phyloP scores from a whole-genome alignment of 129 eudicot species.

The Scalesia atractyloides region DNA sequence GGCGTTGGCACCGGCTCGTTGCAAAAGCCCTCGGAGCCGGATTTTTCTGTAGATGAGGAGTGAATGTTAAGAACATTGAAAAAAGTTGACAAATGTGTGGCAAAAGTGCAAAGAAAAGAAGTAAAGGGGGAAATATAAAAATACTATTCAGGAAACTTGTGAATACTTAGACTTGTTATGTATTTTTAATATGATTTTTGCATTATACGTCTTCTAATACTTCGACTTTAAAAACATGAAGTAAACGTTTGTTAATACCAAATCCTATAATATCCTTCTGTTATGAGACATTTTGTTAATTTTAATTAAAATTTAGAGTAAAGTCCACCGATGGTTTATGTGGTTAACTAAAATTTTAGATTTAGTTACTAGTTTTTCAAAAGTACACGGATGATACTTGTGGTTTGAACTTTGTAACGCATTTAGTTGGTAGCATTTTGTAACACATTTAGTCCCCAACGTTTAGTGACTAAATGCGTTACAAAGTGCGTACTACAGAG shows the following conservation, averaged over 20 bases:
- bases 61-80: constrained; percentile 26
- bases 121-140: constrained; percentile 20
- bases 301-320: too few species aligned
- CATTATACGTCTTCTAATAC: constrained; percentile 17
- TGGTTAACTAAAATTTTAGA: too few species aligned
- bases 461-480: too few species aligned
- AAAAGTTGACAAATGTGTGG: constrained; percentile 7
- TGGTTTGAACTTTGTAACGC: too few species aligned
- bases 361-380: too few species aligned
- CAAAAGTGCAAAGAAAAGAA: constrained; percentile 14
- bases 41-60: constrained; percentile 64
- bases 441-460: too few species aligned
- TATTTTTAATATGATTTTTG: constrained; percentile 21
- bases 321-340: too few species aligned
- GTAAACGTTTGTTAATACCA: constrained; percentile 19
- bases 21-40: constrained; percentile 68
- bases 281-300: too few species aligned
- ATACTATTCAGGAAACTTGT: constrained; percentile 27
- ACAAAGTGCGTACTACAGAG: too few species aligned
- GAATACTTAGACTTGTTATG: constrained; percentile 39
- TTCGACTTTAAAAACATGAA: constrained; percentile 13
- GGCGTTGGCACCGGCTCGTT: constrained; percentile 38
- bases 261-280: too few species aligned
- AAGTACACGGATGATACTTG: too few species aligned
- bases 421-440: too few species aligned